phyloP scores from a whole-genome alignment of 1,139 yeast species.

The Meyerozyma sp. region DNA sequence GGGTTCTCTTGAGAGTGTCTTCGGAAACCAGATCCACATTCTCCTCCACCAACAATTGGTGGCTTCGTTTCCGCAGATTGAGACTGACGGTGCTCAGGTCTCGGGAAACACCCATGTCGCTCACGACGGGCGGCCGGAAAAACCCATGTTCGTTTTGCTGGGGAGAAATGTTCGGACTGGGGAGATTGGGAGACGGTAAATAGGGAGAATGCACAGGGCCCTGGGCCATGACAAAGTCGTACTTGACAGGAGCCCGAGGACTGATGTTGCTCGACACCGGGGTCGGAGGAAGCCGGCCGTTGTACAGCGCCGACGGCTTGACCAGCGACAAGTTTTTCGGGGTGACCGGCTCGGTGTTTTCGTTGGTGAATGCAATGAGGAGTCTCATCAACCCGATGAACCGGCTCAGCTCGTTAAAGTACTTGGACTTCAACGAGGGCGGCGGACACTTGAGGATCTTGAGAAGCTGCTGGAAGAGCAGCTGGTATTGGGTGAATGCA shows the following conservation, averaged over 20 bases:
- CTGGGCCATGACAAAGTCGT: background rate
- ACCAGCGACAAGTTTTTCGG: constrained; percentile 10
- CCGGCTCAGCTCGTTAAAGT: constrained; percentile 33
- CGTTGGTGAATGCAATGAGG: constrained; percentile 28
- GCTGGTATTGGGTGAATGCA: constrained; percentile 1
- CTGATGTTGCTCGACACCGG: constrained; percentile 9
- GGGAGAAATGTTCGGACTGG: background rate
- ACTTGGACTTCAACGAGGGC: constrained; percentile 37
- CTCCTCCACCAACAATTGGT: background rate
- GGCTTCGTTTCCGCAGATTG: background rate
- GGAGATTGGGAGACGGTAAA: constrained; percentile 1
- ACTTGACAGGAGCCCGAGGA: constrained; percentile 5
- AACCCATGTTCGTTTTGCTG: background rate
- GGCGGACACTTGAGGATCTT: constrained; percentile 44
- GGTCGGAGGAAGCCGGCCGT: constrained; percentile 10
- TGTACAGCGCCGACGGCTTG: constrained; percentile 1
- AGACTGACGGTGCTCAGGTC: constrained; percentile 1
- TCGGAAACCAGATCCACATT: background rate
- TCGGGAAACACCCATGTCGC: background rate
- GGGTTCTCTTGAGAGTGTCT: background rate
- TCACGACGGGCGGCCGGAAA: background rate
- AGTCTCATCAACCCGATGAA: constrained; percentile 33
- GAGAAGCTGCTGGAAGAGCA: constrained; percentile 24
- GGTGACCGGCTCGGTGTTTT: constrained; percentile 18
- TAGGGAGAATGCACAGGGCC: background rate